Percentiles rank a stretch among this genome's conserved stretches.
phyloP scores from a whole-genome alignment of 768 basidiomycete species.

The Lyophyllum shimeji region DNA sequence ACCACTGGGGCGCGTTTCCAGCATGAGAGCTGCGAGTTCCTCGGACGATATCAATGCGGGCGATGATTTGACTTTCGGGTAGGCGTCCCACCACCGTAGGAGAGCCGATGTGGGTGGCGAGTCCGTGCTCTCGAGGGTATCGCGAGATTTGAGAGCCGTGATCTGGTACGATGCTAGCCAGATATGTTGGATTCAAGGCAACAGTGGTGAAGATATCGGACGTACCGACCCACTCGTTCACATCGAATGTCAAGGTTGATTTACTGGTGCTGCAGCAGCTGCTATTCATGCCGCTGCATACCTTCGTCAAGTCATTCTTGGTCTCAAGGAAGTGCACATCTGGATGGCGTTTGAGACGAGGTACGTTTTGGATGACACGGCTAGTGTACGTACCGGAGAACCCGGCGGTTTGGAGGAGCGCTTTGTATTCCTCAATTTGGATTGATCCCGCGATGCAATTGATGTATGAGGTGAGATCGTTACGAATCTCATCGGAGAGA shows the following conservation, averaged over 20 bases:
- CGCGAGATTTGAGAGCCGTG: constrained; percentile 37
- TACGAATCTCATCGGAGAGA: constrained; percentile 40
- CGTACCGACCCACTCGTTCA: constrained; percentile 47
- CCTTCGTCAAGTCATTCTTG: constrained; percentile 39
- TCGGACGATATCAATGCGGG: constrained; percentile 31
- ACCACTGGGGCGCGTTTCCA: constrained; percentile 5
- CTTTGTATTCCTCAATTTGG: constrained; percentile 34
- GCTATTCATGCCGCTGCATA: constrained; percentile 18
- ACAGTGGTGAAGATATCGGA: background rate
- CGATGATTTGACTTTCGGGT: constrained; percentile 37
- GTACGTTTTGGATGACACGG: background rate
- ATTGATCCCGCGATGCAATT: constrained; percentile 51
- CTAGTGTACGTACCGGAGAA: constrained; percentile 36
- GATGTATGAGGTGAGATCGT: constrained; percentile 40
- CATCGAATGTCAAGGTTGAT: constrained; percentile 27
- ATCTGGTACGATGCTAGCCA: constrained; percentile 53
- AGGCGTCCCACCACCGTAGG: constrained; percentile 54
- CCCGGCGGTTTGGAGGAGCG: constrained; percentile 36
- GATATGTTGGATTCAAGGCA: background rate
- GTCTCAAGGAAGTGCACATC: constrained; percentile 41
- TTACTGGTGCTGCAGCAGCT: background rate
- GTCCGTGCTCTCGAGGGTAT: constrained; percentile 2
- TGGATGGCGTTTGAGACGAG: constrained; percentile 21
- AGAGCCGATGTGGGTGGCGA: constrained; percentile 28
- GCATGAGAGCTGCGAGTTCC: constrained; percentile 37